Evolutionary conservation across 2,329 filamentous ascomycete genomes (phyloP), one percentile per base, ranked within the genome.

Genomic region (Verticillium dahliae): DNA sequence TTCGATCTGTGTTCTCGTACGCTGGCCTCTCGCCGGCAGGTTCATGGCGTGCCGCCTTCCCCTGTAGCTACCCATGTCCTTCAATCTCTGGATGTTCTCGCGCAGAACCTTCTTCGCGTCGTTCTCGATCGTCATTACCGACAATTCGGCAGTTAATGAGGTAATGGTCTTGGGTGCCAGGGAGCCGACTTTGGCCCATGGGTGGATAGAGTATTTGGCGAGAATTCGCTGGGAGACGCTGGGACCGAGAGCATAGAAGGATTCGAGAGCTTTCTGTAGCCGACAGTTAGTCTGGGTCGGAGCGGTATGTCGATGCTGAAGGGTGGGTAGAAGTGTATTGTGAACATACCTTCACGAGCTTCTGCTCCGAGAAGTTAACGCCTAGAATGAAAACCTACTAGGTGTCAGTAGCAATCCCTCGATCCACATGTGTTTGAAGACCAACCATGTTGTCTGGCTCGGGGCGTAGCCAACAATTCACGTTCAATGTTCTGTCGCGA

Each of bases 21-120:
- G 86, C 78, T 99, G 95, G 68, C 95, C 95, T 68, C 95, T 85
- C 60, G 95, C 94, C 4, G 95, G 95, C 78, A 98, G 77, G 63
- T 89, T 86, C 89, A 98, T 93, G 62, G 94, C 94, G 80, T 99
- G 95, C 67, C 95, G 82, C 74, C 90, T 88, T 66, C 95, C 95
- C 60, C 95, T 82, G 73, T 96, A 96, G 4, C 89, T 88, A 58
- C 93, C 93, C 80, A 97, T 97, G 70, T 97, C 93, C 73, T 90
- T 91, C 74, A 99, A 71, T 63, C 94, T 82, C 72, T 82, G 82
- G 68, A 99, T 96, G 71, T 98, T 95, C 58, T 97, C 91, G 69
- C 89, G 83, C 41, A 97, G 78, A 62, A 91, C 79, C 72, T 90
- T 85, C 70, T 87, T 82, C 66, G 96, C 82, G 70, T 98, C 93